Percentiles rank a stretch among this genome's conserved stretches.
These are phyloP conservation scores for Saturnispora mendoncae DNA, from an alignment of 805 yeast species.

Conservation along the genomic window DNA sequence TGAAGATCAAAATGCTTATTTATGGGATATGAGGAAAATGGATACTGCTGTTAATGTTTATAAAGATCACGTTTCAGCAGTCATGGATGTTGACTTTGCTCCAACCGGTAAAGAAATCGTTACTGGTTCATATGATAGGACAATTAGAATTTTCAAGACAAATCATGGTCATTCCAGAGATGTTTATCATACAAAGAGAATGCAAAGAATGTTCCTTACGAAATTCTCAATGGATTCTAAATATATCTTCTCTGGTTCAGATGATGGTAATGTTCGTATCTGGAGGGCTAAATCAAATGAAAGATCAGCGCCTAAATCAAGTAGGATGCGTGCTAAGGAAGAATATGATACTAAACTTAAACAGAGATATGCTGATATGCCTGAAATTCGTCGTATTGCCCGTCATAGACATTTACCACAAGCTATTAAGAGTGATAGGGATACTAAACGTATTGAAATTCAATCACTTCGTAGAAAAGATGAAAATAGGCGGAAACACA, in stretches of 20 bases:
- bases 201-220: conserved; percentile 88
- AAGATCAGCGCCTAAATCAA: conserved; percentile 69
- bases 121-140: conserved; percentile 91
- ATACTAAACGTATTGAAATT: conserved; percentile 69
- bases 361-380: conserved; percentile 91
- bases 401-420: conserved; percentile 89
- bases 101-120: conserved; percentile 97
- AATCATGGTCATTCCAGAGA: conserved; percentile 88
- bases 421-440: conserved; percentile 81
- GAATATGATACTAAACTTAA: conserved; percentile 89
- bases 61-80: conserved; percentile 95
- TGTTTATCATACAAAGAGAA: conserved; percentile 91
- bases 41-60: conserved; percentile 70
- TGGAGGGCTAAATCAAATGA: conserved; percentile 90
- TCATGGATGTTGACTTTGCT: conserved; percentile 87
- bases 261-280: conserved; percentile 88
- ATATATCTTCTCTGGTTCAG: conserved; percentile 84
- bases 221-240: conserved; percentile 83
- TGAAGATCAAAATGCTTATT: conserved; percentile 91
- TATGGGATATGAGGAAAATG: conserved; percentile 95
- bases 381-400: conserved; percentile 82
- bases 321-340: conserved; percentile 70
- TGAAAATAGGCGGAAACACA: conserved; percentile 71
- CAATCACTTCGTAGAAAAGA: conserved; percentile 72
- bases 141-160: conserved; percentile 66